Conservation (phyloP, 108 stramenopile genomes). For the Nannochloropsis granulata region DNA sequence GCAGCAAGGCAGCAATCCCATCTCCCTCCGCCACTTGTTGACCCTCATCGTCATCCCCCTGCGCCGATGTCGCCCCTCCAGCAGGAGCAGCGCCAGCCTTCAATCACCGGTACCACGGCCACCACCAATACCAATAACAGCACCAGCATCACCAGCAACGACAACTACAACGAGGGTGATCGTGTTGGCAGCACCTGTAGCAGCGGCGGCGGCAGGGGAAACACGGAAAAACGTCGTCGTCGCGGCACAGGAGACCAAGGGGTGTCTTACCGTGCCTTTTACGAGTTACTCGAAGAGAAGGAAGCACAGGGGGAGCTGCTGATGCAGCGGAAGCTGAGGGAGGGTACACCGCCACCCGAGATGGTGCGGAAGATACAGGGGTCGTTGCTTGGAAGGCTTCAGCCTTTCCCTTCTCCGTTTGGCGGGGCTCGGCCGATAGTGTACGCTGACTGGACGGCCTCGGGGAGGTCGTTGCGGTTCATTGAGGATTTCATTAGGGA, state of each 20-base stretch:
- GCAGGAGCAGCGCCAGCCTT: not conserved
- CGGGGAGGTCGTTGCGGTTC: constrained; percentile 6
- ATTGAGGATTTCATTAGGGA: constrained; percentile 14
- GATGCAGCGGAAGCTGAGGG: not conserved
- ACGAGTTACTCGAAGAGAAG: not conserved
- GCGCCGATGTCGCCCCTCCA: not conserved
- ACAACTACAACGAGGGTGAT: no score
- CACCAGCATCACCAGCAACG: not conserved
- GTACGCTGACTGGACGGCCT: constrained; percentile 35
- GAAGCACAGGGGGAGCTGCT: not conserved
- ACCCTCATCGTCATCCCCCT: not conserved
- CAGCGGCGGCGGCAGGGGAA: not conserved
- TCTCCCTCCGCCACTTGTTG: not conserved
- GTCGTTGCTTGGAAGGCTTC: constrained; percentile 9
- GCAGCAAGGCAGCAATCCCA: not conserved
- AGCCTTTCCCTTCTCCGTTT: constrained; percentile 18
- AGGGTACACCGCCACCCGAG: not conserved
- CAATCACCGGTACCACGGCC: not conserved
- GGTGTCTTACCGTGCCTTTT: not conserved
- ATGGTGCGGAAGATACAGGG: not conserved
- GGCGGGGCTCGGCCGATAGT: constrained; percentile 17
- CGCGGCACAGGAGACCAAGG: not conserved
- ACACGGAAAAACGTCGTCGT: not conserved
- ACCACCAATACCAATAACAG: not conserved
- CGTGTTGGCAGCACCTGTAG: no score